These are phyloP conservation scores for Claviceps sorghi DNA, from an alignment of 2,329 filamentous ascomycete species.

Conservation along the genomic window DNA sequence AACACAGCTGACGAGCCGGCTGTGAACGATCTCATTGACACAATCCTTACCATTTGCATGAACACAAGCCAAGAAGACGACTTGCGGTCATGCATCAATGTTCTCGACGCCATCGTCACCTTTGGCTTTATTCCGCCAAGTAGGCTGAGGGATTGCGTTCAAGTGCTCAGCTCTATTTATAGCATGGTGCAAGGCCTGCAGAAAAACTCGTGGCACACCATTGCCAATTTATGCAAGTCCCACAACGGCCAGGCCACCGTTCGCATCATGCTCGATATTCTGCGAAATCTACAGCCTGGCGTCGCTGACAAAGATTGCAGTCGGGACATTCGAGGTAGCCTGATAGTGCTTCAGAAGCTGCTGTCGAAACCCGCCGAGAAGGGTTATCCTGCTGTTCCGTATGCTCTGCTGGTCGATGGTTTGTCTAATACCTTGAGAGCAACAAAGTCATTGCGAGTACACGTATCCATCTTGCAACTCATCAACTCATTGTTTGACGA, in stretches of 20 bases:
- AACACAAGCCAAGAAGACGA: conserved; percentile 51
- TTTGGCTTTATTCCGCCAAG: conserved; percentile 53
- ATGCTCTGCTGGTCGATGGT: conserved; percentile 43
- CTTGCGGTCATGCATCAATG: conserved; percentile 49
- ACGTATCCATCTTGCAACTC: conserved; percentile 32
- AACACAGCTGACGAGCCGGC: conserved; percentile 50
- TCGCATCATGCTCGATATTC: conserved; percentile 47
- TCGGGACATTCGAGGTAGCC: conserved; percentile 45
- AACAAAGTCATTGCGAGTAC: conserved; percentile 30
- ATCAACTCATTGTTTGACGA: conserved; percentile 42
- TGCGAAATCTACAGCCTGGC: conserved; percentile 33
- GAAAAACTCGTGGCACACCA: conserved; percentile 53
- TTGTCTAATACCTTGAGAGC: conserved; percentile 35
- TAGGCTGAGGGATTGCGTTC: conserved; percentile 50
- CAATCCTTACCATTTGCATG: conserved; percentile 51
- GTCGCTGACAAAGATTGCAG: conserved; percentile 35
- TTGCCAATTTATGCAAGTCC: conserved; percentile 57
- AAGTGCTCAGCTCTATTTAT: conserved; percentile 59
- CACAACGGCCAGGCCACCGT: conserved; percentile 59
- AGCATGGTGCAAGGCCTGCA: conserved; percentile 46
- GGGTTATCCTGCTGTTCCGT: conserved; percentile 45
- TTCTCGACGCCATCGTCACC: conserved; percentile 57
- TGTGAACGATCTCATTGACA: conserved; percentile 45
- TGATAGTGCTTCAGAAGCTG: conserved; percentile 48
- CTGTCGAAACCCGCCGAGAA: conserved; percentile 44